These are phyloP conservation scores for Mycogone perniciosa DNA, from an alignment of 2,329 filamentous ascomycete genomes.

Conservation along the genomic window DNA sequence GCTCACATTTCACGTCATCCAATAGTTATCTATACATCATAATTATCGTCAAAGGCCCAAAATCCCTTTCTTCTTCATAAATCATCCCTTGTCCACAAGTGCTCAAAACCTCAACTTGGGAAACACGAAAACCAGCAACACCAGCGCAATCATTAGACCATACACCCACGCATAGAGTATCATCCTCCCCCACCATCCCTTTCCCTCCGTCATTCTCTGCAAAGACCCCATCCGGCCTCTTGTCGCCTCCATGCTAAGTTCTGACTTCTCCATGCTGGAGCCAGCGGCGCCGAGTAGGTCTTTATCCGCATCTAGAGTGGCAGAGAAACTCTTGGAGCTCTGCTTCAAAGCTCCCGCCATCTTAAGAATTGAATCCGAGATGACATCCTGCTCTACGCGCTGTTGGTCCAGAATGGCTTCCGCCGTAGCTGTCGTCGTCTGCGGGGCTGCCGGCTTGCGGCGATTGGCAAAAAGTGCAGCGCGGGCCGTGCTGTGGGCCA, in stretches of 20 bases:
- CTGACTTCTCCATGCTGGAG: constrained; percentile 70
- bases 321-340: constrained; percentile 65
- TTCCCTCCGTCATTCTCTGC: constrained; percentile 75
- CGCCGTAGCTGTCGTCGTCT: constrained; percentile 44
- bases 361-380: constrained; percentile 73
- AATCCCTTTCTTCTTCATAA: no score
- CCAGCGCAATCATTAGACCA: constrained; percentile 68
- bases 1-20: no score
- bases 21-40: no score
- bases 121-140: constrained; percentile 76
- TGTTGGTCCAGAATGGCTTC: constrained; percentile 73
- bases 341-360: constrained; percentile 74
- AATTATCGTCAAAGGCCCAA: no score
- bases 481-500: constrained; percentile 32
- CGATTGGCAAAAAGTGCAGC: constrained; percentile 40
- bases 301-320: constrained; percentile 65
- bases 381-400: constrained; percentile 72
- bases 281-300: constrained; percentile 64
- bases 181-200: constrained; percentile 79
- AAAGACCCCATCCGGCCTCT: constrained; percentile 71
- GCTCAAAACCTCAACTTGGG: constrained; percentile 78
- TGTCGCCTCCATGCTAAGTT: constrained; percentile 68
- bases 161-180: constrained; percentile 80
- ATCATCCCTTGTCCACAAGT: no score
- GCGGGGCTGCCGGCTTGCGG: constrained; percentile 29